Evolutionary conservation across 768 basidiomycete genomes (phyloP), one percentile per base, ranked within the genome.

Genomic region (Termitomyces sp.): DNA sequence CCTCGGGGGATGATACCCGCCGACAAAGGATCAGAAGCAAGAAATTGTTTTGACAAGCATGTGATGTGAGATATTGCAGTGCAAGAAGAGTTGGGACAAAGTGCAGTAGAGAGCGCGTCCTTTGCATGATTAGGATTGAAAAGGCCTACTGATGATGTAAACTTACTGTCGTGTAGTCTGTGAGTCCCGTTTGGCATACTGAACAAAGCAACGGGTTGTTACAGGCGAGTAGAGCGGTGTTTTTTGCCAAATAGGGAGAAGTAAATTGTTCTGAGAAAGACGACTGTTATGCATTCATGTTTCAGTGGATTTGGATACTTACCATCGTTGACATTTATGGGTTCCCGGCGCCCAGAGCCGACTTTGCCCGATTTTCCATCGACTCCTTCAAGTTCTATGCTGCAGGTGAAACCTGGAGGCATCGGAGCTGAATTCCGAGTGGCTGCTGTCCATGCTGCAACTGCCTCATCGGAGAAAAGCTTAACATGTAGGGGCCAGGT

Each of bases 401-500:
- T 63, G 44, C 65, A 78, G 4, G 74, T 79, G 57, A 87, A 82
- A 0, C 84, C 84, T 22, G 60, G 69, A 13, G 86, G 86, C 43
- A 85, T 72, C 4, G 75, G 66, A 22, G 66, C 56, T 14, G 61
- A 53, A 8, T 66, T 49, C 39, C 58, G 59, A 16, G 63, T 57
- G 10, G 76, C 72, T 14, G 66, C 67, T 14, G 76, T 63, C 87
- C 89, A 91, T 5, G 68, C 67, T 55, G 76, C 76, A 20, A 77
- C 74, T 13, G 85, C 86, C 55, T 86, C 81, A 42, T 77, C 70
- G 2, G 85, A 85, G 69, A 92, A 94, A 6, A 92, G 68, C 63
- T 87, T 88, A 62, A 91, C 81, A 58, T 85, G 86, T 34, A 94
- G 73, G 0, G 90, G 88, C 83, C 87, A 87, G 20, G 78, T 79